Percentiles rank a stretch among this genome's conserved stretches.
phyloP scores from a whole-genome alignment of 331 rosid genomes.

The Malus hybrid region DNA sequence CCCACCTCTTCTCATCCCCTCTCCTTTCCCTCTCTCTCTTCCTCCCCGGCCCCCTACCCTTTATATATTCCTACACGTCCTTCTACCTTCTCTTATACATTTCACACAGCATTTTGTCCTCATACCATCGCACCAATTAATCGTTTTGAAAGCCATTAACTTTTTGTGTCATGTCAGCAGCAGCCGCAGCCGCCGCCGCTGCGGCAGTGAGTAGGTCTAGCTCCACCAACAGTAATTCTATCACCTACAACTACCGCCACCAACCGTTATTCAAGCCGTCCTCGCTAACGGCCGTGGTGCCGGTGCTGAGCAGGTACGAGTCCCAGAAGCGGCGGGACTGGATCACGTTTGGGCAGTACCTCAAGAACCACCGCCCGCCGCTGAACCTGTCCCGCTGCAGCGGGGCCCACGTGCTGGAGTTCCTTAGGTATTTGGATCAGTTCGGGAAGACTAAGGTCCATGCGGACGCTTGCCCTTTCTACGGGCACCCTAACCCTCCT shows the following conservation, averaged over 20 bases:
- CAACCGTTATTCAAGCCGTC: neutral
- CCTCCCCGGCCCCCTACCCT: neutral
- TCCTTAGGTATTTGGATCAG: conserved; percentile 42
- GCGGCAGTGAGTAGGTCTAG: neutral
- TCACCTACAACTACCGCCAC: neutral
- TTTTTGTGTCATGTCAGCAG: conserved; percentile 30
- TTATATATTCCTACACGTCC: neutral
- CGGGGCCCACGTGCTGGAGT: conserved; percentile 47
- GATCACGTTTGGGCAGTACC: conserved; percentile 52
- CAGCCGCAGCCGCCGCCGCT: conserved; percentile 32
- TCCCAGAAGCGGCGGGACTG: conserved; percentile 54
- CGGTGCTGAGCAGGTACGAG: conserved; percentile 38
- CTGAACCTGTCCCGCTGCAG: conserved; percentile 37
- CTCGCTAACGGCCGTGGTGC: neutral
- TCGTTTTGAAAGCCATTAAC: neutral
- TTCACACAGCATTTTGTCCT: neutral
- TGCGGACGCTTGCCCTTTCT: conserved; percentile 26
- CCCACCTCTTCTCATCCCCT: neutral
- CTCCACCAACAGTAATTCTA: conserved; percentile 8
- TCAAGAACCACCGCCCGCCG: conserved; percentile 47
- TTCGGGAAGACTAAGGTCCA: conserved; percentile 49
- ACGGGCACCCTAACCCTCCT: conserved; percentile 41
- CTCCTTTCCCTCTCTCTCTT: neutral
- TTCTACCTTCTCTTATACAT: neutral
- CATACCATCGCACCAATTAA: neutral